Evolutionary conservation across 768 basidiomycete genomes (phyloP).

Genomic region (Pleurotus eryngii): DNA sequence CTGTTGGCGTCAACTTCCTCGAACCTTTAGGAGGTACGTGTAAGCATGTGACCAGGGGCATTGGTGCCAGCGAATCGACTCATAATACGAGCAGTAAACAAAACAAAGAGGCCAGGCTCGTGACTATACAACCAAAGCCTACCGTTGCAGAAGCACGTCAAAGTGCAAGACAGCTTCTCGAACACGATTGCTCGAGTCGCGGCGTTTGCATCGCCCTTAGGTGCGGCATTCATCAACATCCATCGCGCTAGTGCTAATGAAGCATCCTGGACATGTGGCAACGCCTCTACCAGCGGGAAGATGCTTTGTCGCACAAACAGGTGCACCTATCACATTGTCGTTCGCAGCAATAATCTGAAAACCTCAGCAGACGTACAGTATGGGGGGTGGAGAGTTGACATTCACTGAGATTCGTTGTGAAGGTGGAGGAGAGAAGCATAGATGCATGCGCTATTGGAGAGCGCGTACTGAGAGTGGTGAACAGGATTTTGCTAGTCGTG

Average conservation of each 20-base stretch:
- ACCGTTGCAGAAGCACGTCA: constrained; percentile 10
- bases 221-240: constrained; percentile 19
- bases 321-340: constrained; percentile 22
- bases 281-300: constrained; percentile 30
- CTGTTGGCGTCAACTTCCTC: too few relatives aligned
- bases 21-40: too few relatives aligned
- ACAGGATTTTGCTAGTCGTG: constrained; percentile 16
- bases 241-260: constrained; percentile 20
- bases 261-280: constrained; percentile 28
- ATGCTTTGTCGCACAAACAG: constrained; percentile 25
- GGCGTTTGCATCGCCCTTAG: constrained; percentile 29
- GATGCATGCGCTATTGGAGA: constrained; percentile 9
- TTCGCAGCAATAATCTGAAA: constrained; percentile 24
- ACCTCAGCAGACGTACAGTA: constrained; percentile 20
- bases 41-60: too few relatives aligned
- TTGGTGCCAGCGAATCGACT: too few relatives aligned
- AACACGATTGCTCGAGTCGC: constrained; percentile 23
- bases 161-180: constrained; percentile 13
- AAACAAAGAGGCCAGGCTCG: too few relatives aligned
- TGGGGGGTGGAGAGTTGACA: constrained; percentile 30
- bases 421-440: constrained; percentile 16
- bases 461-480: constrained; percentile 14
- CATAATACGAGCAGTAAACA: too few relatives aligned
- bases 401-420: constrained; percentile 23
- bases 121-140: too few relatives aligned